These are phyloP conservation scores for Aristolochia fimbriata DNA, from an alignment of 164 flowering plant species.

Conservation along the genomic window DNA sequence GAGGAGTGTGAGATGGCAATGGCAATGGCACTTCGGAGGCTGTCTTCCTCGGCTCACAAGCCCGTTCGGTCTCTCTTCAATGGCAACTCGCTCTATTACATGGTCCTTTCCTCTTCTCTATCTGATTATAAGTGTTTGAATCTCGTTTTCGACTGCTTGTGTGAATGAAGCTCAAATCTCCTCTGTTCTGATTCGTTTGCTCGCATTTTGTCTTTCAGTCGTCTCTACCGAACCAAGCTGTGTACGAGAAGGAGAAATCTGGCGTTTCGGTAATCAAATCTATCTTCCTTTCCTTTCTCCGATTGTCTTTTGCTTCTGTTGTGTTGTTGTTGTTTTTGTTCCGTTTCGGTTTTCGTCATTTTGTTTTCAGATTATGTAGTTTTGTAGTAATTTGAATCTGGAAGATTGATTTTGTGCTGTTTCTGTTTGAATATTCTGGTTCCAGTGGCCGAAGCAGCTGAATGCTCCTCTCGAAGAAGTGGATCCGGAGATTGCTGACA, in stretches of 20 bases:
- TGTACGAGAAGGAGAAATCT: conserved; percentile 61
- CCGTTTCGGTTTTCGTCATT: not conserved
- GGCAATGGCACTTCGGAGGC: conserved; percentile 88
- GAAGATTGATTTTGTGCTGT: not conserved
- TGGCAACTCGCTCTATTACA: conserved; percentile 46
- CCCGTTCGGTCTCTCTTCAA: conserved; percentile 52
- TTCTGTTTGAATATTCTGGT: not conserved
- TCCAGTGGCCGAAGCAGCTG: conserved; percentile 96
- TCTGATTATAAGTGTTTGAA: not conserved
- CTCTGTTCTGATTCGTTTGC: not conserved
- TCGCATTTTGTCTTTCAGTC: conserved; percentile 29
- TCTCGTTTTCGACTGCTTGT: not conserved
- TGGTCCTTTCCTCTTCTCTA: conserved; percentile 28
- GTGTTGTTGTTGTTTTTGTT: not conserved
- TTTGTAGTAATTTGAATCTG: not conserved
- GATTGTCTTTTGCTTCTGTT: no score
- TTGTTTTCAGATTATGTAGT: not conserved
- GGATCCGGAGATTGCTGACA: conserved; percentile 92
- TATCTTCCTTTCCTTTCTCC: not conserved
- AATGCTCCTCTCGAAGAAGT: conserved; percentile 76
- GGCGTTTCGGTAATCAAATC: conserved; percentile 41
- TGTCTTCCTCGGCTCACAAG: conserved; percentile 62
- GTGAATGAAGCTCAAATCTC: not conserved
- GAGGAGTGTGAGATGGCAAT: conserved; percentile 58
- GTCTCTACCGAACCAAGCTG: conserved; percentile 75